These are phyloP conservation scores for Carex kokanica DNA, from an alignment of 176 grass and related monocot genomes.

Conservation along the genomic window DNA sequence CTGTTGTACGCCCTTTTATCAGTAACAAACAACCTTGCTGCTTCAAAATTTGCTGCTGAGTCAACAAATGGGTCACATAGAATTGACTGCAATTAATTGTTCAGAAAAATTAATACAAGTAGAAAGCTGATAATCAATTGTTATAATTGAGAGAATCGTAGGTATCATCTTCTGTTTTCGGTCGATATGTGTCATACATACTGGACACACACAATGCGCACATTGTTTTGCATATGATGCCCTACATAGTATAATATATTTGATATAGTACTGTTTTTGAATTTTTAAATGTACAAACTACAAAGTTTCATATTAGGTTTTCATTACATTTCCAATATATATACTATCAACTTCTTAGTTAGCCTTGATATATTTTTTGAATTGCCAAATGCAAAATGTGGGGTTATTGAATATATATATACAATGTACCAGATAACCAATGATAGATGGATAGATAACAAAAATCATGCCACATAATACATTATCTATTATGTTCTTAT, in stretches of 20 bases:
- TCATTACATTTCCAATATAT: background rate
- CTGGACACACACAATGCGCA: background rate
- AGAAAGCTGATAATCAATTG: background rate
- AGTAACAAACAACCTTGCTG: background rate
- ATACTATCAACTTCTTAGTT: background rate
- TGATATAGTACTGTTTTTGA: background rate
- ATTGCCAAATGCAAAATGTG: background rate
- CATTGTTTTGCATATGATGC: too few relatives aligned
- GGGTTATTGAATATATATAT: background rate
- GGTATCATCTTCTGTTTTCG: background rate
- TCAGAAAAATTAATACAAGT: background rate
- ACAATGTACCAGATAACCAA: background rate
- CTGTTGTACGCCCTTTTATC: background rate
- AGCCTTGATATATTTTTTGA: background rate
- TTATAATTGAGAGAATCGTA: background rate
- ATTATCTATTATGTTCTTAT: background rate
- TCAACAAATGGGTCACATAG: background rate
- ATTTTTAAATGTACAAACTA: background rate
- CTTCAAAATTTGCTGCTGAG: conserved; percentile 4
- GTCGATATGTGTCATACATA: background rate
- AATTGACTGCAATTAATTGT: background rate
- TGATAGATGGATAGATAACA: background rate
- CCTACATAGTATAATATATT: too few relatives aligned
- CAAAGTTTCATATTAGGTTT: background rate
- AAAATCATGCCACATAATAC: background rate